Evolutionary conservation across 2,329 filamentous ascomycete species (phyloP), one percentile per base, ranked within the genome.

Genomic region (Hirsutella thompsonii): DNA sequence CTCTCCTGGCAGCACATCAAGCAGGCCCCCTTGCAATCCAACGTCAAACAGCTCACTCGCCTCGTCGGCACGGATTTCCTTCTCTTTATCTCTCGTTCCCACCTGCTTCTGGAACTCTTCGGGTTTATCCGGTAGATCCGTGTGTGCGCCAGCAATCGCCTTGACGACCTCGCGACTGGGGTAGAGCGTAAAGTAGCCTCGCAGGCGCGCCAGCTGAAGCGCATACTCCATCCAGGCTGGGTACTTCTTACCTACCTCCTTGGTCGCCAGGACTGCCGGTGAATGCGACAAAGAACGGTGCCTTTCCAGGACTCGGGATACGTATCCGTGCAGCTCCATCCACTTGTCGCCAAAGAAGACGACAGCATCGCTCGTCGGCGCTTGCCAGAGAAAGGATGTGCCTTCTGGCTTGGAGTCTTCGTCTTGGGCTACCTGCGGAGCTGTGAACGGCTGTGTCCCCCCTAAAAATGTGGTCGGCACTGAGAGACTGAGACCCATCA

Each of bases 281-380:
- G 59, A 52, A 1, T 57, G 49, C 8, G 61, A 50, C n/a, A 51
- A 52, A 0, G 48, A 40, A 29, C 61, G 58, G 34, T 67, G 63
- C 16, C 55, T 55, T 26, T 68, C 62, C 14, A 89, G 63, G 6
- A 79, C 67, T 37, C 74, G 70, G 10, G 82, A 75, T 2, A 93
- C 71, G 50, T 93, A 92, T 10, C 78, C 74, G 55, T 95, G 88
- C 9, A 94, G 71, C 50, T 94, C 85, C 11, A 75, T 65, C 92
- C 92, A 98, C 54, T 82, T 88, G 37, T 87, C 76, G 35, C 89
- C 88, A 42, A 92, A 79, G 55, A 90, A 81, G 9, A 98, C 68
- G 10, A 80, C 76, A 1, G 90, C 89, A 47, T 92, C 83, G 53
- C 81, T 85, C 48, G 79, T 83, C 5, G 90, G 89, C 2, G 80